A percentile compares a stretch with the other conserved stretches of the same genome.
Conservation (phyloP, 352 stramenopile genomes). For the Pythium guiyangense region DNA sequence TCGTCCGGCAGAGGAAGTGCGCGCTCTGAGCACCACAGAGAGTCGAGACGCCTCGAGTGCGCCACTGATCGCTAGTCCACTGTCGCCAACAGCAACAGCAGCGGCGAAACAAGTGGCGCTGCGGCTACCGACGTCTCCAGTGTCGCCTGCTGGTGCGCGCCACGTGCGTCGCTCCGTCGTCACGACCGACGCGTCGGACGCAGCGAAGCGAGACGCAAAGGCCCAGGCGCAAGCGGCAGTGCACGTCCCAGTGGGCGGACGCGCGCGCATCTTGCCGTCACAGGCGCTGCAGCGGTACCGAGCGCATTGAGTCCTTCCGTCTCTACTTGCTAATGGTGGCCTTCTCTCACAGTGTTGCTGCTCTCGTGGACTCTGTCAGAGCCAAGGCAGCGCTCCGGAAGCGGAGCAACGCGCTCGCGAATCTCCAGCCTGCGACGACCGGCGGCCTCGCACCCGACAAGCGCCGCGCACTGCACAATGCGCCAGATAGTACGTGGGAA, state of each 20-base stretch:
- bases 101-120: neutral
- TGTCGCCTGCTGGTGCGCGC: neutral
- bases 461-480: constrained; percentile 9
- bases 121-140: neutral
- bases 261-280: constrained; percentile 24
- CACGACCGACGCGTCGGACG: neutral
- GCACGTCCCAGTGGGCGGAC: constrained; percentile 26
- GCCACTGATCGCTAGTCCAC: neutral
- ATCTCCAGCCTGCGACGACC: constrained; percentile 15
- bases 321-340: no score
- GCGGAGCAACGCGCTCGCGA: constrained; percentile 30
- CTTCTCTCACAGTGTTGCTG: neutral
- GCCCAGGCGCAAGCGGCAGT: constrained; percentile 6
- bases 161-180: neutral
- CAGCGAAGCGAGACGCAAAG: constrained; percentile 1
- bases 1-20: constrained; percentile 8
- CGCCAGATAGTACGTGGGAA: constrained; percentile 18
- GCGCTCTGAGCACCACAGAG: neutral
- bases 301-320: neutral
- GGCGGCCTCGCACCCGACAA: constrained; percentile 13
- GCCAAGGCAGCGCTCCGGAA: constrained; percentile 22
- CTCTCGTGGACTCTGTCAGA: neutral
- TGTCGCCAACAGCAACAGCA: constrained; percentile 13
- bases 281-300: constrained; percentile 18
- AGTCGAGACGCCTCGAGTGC: neutral